A percentile compares a stretch with the other conserved stretches of the same genome.
Conservation (phyloP, 1,284 basidiomycete genomes). For the Sanguinoderma infundibulare region DNA sequence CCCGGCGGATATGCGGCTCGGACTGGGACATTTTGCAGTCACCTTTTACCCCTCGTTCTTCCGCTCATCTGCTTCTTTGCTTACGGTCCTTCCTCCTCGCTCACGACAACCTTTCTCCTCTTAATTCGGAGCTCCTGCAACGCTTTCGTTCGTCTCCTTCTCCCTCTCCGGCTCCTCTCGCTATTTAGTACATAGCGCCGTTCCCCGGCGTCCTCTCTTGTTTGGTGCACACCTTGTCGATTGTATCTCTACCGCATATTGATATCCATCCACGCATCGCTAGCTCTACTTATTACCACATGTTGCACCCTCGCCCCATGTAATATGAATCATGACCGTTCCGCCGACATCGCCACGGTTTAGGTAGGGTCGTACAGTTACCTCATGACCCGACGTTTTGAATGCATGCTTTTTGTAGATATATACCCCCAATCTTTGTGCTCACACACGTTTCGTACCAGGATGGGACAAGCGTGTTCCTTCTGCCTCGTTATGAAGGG, state of each 20-base stretch:
- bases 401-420: slow-evolving; percentile 25
- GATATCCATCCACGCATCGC: slow-evolving; percentile 26
- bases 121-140: background rate
- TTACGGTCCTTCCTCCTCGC: background rate
- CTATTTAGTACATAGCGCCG: background rate
- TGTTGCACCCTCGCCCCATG: slow-evolving; percentile 28
- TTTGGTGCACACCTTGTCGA: slow-evolving; percentile 24
- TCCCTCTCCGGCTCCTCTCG: background rate
- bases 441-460: background rate
- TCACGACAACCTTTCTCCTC: background rate
- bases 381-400: slow-evolving; percentile 22
- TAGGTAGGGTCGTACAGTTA: slow-evolving; percentile 24
- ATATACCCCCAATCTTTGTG: background rate
- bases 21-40: background rate
- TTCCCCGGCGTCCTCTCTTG: slow-evolving; percentile 7
- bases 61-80: background rate
- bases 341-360: slow-evolving; percentile 15
- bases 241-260: slow-evolving; percentile 30
- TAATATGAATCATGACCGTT: slow-evolving; percentile 20
- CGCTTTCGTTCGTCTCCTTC: background rate
- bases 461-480: too few relatives aligned
- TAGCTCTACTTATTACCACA: slow-evolving; percentile 26
- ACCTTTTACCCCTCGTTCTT: background rate
- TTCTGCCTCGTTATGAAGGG: too few relatives aligned
- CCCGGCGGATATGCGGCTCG: background rate